Conservation (phyloP, 805 yeast species). For the Tetrapisispora taiwanensis region DNA sequence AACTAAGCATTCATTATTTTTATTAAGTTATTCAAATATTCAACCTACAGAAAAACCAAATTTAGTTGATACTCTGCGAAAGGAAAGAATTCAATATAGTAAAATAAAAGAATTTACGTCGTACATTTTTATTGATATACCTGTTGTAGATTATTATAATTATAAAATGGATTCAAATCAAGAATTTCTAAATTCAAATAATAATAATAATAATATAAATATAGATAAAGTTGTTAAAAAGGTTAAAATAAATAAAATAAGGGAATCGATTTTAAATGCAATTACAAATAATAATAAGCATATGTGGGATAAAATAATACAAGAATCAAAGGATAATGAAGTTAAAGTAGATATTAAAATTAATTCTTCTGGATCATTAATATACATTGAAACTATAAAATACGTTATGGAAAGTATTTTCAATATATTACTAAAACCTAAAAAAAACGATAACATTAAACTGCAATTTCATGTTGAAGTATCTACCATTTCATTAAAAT, state of each 20-base stretch:
- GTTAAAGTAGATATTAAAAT: slow-evolving; percentile 7
- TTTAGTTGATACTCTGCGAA: not conserved
- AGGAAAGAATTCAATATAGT: not conserved
- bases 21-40: slow-evolving; percentile 23
- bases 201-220: not conserved
- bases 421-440: slow-evolving; percentile 6
- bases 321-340: not conserved
- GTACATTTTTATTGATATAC: slow-evolving; percentile 25
- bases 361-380: slow-evolving; percentile 25
- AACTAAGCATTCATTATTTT: slow-evolving; percentile 22
- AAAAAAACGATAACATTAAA: slow-evolving; percentile 8
- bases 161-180: slow-evolving; percentile 4
- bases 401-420: slow-evolving; percentile 22
- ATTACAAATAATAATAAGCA: slow-evolving; percentile 19
- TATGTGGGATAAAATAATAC: slow-evolving; percentile 15
- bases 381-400: slow-evolving; percentile 28
- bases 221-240: slow-evolving; percentile 18
- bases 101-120: slow-evolving; percentile 12
- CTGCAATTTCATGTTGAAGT: slow-evolving; percentile 17
- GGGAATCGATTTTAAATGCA: slow-evolving; percentile 17
- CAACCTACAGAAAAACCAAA: slow-evolving; percentile 2
- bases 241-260: slow-evolving; percentile 19
- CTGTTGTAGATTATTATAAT: slow-evolving; percentile 28
- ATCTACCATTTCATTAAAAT: slow-evolving; percentile 22
- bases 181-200: not conserved